Conservation (phyloP, 1,284 basidiomycete species). For the Porphyrellus sp. region DNA sequence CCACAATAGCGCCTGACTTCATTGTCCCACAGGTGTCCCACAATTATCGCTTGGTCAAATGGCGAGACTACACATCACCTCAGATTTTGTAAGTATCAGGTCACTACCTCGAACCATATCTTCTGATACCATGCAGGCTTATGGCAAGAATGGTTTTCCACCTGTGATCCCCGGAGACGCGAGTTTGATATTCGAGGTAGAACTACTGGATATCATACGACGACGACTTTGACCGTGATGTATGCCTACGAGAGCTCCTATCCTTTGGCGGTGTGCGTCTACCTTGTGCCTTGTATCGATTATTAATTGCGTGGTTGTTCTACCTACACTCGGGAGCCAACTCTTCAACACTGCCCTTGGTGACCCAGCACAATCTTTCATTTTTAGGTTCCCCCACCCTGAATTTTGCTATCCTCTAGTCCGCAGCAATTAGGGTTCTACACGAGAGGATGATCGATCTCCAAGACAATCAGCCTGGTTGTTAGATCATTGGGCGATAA, state of each 20-base stretch:
- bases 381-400: too few relatives aligned
- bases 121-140: constrained; percentile 46
- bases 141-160: constrained; percentile 71
- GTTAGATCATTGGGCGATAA: too few relatives aligned
- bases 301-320: constrained; percentile 20
- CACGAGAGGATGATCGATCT: too few relatives aligned
- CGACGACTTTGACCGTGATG: constrained; percentile 27
- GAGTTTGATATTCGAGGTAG: constrained; percentile 78
- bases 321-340: constrained; percentile 3
- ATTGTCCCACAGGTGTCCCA: constrained; percentile 53
- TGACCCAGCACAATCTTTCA: neutral
- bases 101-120: neutral
- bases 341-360: neutral
- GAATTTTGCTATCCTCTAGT: too few relatives aligned
- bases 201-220: constrained; percentile 67
- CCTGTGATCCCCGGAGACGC: constrained; percentile 79
- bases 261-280: constrained; percentile 16
- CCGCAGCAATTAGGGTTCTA: too few relatives aligned
- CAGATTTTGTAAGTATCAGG: constrained; percentile 61
- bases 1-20: constrained; percentile 3
- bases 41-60: constrained; percentile 78
- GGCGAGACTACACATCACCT: constrained; percentile 62
- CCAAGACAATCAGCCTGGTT: too few relatives aligned
- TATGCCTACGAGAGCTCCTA: constrained; percentile 23
- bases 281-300: constrained; percentile 23